phyloP scores from a whole-genome alignment of 2,329 filamentous ascomycete genomes.

The Penicillium sp. region DNA sequence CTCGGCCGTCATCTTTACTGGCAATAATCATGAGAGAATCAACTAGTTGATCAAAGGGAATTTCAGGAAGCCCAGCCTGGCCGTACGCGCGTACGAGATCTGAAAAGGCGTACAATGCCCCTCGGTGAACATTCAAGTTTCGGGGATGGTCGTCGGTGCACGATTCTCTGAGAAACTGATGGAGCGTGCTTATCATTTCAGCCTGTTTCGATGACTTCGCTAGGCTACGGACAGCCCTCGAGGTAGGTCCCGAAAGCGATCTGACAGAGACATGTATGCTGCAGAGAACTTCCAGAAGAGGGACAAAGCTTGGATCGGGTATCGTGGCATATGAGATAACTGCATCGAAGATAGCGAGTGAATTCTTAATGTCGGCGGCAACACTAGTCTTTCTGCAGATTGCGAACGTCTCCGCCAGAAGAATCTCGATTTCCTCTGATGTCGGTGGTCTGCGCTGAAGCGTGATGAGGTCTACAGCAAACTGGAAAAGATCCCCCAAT shows the following conservation, averaged over 20 bases:
- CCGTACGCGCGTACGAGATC: slow-evolving; percentile 38
- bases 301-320: slow-evolving; percentile 33
- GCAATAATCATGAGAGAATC: slow-evolving; percentile 31
- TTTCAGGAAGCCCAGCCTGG: slow-evolving; percentile 33
- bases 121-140: slow-evolving; percentile 38
- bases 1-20: slow-evolving; percentile 32
- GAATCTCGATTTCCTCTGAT: slow-evolving; percentile 31
- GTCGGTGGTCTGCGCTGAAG: slow-evolving; percentile 36
- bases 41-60: slow-evolving; percentile 34
- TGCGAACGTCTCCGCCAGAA: slow-evolving; percentile 35
- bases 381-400: slow-evolving; percentile 39
- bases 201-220: slow-evolving; percentile 35
- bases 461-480: slow-evolving; percentile 39
- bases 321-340: slow-evolving; percentile 38
- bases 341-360: slow-evolving; percentile 38
- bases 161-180: slow-evolving; percentile 32
- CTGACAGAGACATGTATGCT: slow-evolving; percentile 42
- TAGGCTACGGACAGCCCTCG: slow-evolving; percentile 37
- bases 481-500: slow-evolving; percentile 37
- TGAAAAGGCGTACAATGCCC: slow-evolving; percentile 37
- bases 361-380: slow-evolving; percentile 39
- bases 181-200: slow-evolving; percentile 36
- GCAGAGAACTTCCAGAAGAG: slow-evolving; percentile 38
- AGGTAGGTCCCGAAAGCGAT: slow-evolving; percentile 38
- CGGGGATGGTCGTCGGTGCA: slow-evolving; percentile 27